A percentile compares a stretch with the other conserved stretches of the same genome.
phyloP scores from a whole-genome alignment of 1,139 yeast species.

The Blastobotrys illinoisensis region DNA sequence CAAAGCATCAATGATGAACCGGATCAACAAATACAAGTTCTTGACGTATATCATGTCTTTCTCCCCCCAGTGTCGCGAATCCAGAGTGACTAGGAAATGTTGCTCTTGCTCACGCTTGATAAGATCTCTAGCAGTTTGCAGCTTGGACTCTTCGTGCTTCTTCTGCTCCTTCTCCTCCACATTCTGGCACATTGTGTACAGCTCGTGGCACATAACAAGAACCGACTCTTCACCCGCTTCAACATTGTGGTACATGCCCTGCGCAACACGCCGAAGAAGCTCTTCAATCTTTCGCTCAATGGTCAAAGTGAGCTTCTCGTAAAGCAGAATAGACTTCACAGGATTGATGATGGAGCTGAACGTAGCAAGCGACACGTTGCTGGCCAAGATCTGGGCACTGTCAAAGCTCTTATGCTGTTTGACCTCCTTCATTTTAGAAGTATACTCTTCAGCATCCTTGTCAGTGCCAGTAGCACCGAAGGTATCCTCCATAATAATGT shows the following conservation, averaged over 20 bases:
- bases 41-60: slow-evolving; percentile 48
- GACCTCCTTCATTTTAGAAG: slow-evolving; percentile 83
- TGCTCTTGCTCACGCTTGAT: slow-evolving; percentile 25
- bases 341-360: slow-evolving; percentile 68
- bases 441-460: slow-evolving; percentile 90
- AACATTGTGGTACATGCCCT: slow-evolving; percentile 68
- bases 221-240: slow-evolving; percentile 57
- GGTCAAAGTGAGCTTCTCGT: slow-evolving; percentile 61
- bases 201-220: slow-evolving; percentile 67
- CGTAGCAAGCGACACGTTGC: slow-evolving; percentile 53
- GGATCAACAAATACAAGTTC: slow-evolving; percentile 50
- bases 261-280: slow-evolving; percentile 64
- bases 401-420: slow-evolving; percentile 86
- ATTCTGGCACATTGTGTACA: slow-evolving; percentile 52
- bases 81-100: slow-evolving; percentile 65
- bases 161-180: slow-evolving; percentile 24
- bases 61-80: slow-evolving; percentile 52
- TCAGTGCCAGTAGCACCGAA: slow-evolving; percentile 93
- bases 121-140: slow-evolving; percentile 20
- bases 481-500: slow-evolving; percentile 82
- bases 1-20: slow-evolving; percentile 72
- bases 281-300: slow-evolving; percentile 77
- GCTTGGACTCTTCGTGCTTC: slow-evolving; percentile 28
- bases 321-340: slow-evolving; percentile 52
- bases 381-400: slow-evolving; percentile 71